These are phyloP conservation scores for Phyllosticta citribraziliensis DNA, from an alignment of 2,329 filamentous ascomycete species.

Conservation along the genomic window DNA sequence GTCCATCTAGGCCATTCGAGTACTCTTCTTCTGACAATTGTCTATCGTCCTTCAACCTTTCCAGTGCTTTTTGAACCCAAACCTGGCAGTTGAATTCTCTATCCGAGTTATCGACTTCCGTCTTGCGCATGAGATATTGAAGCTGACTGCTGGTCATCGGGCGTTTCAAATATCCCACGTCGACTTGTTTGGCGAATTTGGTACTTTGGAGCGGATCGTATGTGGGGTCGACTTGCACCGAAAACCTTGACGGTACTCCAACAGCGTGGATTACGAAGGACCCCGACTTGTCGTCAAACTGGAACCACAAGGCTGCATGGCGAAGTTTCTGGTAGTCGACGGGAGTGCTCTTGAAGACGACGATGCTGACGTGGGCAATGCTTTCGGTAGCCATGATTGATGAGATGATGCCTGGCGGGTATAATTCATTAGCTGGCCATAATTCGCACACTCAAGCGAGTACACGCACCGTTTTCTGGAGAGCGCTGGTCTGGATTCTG, in stretches of 20 bases:
- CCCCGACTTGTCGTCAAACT: neutral
- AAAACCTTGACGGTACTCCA: too few relatives aligned
- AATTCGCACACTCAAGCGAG: too few relatives aligned
- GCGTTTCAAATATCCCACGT: too few relatives aligned
- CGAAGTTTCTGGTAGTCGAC: neutral
- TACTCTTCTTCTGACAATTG: neutral
- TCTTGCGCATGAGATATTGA: neutral
- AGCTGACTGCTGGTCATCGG: too few relatives aligned
- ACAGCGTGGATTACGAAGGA: neutral
- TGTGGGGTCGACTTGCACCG: too few relatives aligned
- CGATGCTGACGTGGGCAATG: neutral
- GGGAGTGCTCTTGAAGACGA: neutral
- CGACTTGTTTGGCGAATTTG: neutral
- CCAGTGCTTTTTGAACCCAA: neutral
- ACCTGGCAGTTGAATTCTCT: neutral
- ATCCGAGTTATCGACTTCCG: neutral
- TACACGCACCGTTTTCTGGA: too few relatives aligned
- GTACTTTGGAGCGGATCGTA: too few relatives aligned
- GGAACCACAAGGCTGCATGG: neutral
- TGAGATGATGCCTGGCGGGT: too few relatives aligned
- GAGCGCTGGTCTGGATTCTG: too few relatives aligned
- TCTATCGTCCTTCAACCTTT: neutral
- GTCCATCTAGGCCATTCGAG: neutral
- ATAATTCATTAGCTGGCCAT: too few relatives aligned
- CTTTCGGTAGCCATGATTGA: neutral